These are phyloP conservation scores for Ogataea saltuana DNA, from an alignment of 805 yeast genomes.

Conservation along the genomic window DNA sequence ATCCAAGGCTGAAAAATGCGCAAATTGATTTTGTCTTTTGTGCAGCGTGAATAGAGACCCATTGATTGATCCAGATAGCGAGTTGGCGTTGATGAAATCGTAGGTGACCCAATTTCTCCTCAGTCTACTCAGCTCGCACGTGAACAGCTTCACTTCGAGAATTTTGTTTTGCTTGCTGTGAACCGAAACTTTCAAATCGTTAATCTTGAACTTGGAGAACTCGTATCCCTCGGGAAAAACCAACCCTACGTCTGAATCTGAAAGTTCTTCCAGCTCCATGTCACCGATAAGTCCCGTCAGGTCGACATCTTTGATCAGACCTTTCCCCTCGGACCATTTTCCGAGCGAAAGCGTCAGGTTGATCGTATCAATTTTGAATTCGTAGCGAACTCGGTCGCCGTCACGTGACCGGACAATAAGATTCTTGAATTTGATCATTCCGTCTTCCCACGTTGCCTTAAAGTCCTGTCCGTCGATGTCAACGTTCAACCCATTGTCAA, in stretches of 20 bases:
- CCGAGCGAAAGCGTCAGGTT: slow-evolving; percentile 48
- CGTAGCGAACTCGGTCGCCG: slow-evolving; percentile 27
- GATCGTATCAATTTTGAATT: slow-evolving; percentile 43
- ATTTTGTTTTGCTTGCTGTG: slow-evolving; percentile 30
- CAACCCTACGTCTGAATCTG: slow-evolving; percentile 19
- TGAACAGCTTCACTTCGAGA: slow-evolving; percentile 57
- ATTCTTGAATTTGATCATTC: slow-evolving; percentile 48
- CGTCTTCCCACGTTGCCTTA: slow-evolving; percentile 49
- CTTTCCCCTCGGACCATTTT: slow-evolving; percentile 58
- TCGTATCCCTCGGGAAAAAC: slow-evolving; percentile 38
- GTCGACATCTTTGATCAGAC: slow-evolving; percentile 50
- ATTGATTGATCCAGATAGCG: slow-evolving; percentile 72
- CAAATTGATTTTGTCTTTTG: slow-evolving; percentile 62
- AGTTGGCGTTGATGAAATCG: slow-evolving; percentile 69
- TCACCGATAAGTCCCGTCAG: slow-evolving; percentile 49
- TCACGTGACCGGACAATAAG: slow-evolving; percentile 31
- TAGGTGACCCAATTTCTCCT: slow-evolving; percentile 58
- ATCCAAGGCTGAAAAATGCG: slow-evolving; percentile 41
- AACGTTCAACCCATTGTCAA: slow-evolving; percentile 35
- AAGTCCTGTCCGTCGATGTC: slow-evolving; percentile 35
- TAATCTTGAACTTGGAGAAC: slow-evolving; percentile 45
- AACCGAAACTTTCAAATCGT: slow-evolving; percentile 47
- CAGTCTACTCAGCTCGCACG: slow-evolving; percentile 62
- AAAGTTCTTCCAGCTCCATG: slow-evolving; percentile 18
- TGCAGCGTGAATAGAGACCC: slow-evolving; percentile 77